Evolutionary conservation across 2,329 filamentous ascomycete species (phyloP).

Genomic region (Sporothrix mexicana): DNA sequence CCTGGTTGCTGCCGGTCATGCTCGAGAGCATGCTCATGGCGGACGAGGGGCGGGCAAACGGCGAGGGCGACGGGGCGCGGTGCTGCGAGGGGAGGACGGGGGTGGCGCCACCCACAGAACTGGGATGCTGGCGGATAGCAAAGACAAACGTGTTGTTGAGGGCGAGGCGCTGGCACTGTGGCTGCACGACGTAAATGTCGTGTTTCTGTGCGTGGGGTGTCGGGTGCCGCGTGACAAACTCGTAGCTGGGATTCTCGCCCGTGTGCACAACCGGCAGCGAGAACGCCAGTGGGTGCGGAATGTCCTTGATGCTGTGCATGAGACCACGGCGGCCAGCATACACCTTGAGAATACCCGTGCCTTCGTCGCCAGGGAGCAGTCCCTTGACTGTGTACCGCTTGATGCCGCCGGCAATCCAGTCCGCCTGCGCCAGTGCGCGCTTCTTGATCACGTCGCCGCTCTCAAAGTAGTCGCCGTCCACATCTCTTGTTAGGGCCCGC

Average conservation of each 20-base stretch:
- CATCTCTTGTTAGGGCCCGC: slow-evolving; percentile 77
- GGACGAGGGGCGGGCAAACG: slow-evolving; percentile 65
- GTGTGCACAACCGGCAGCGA: slow-evolving; percentile 88
- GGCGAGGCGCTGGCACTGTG: slow-evolving; percentile 85
- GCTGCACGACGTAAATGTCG: slow-evolving; percentile 95
- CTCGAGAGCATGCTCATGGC: slow-evolving; percentile 70
- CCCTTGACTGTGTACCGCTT: slow-evolving; percentile 96
- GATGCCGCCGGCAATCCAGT: slow-evolving; percentile 77
- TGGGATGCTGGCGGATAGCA: slow-evolving; percentile 88
- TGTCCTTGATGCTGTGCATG: slow-evolving; percentile 97
- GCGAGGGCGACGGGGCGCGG: slow-evolving; percentile 61
- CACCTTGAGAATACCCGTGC: slow-evolving; percentile 83
- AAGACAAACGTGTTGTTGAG: slow-evolving; percentile 99
- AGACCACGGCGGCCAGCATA: slow-evolving; percentile 93
- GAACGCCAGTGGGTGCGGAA: slow-evolving; percentile 88
- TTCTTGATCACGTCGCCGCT: slow-evolving; percentile 87
- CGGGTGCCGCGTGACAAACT: slow-evolving; percentile 90
- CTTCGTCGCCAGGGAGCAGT: slow-evolving; percentile 87
- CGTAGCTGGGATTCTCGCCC: slow-evolving; percentile 91
- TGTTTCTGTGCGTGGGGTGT: slow-evolving; percentile 97
- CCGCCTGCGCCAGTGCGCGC: slow-evolving; percentile 84
- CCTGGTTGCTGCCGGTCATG: slow-evolving; percentile 56
- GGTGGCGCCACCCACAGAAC: slow-evolving; percentile 52
- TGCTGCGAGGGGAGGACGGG: slow-evolving; percentile 55
- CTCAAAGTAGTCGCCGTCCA: slow-evolving; percentile 91